Base-by-base conservation (phyloP, 371 early-diverging fungal genomes). In the Lichtheimia ornata region DNA sequence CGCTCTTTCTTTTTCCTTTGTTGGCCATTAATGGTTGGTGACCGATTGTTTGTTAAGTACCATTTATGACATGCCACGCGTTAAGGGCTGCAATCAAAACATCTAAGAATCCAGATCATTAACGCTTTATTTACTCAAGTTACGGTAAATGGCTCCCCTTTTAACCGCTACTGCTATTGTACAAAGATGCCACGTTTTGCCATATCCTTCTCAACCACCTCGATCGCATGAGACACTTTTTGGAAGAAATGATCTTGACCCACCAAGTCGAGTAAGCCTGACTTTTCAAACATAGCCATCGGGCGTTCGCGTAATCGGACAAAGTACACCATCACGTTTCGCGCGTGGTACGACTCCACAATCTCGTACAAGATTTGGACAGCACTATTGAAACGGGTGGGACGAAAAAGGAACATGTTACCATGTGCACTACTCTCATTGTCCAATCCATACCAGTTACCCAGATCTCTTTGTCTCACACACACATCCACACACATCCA, bases 351-450 rank as follows among this genome's bases (percentile, higher is more conserved):
- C 5, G 91, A 84, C 59, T 90, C 86, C 15, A 95, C 92, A 58
- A 96, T 92, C 66, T 94, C 93, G 14, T 88, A 67, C n/a, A 97
- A 81, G 30, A 91, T 94, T 70, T 92, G 91, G 3, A 91, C 88
- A 12, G 97, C 95, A 67, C 92, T 92, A 65, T 13, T 15, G 17
- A 18, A 22, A 47, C 7, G 17, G 17, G 22, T 47, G 47, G 4
- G 18, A 22, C 47, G 47, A 18, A 47, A 47, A 22, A 18, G 22
- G 47, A 47, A 22, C 35, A 35, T 6, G 35, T 35, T 35, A 35
- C 35, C 35, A 35, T 35, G 35, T 35, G 35, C 35, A 35, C 7
- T 28, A 28, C 28, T 28, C 28, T 28, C 28, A 7, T 35, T 35
- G 35, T 35, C 35, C 35, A 35, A 35, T 35, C 11, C 9, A 2